phyloP scores from a whole-genome alignment of 2,329 filamentous ascomycete species.

The Fusarium poae region DNA sequence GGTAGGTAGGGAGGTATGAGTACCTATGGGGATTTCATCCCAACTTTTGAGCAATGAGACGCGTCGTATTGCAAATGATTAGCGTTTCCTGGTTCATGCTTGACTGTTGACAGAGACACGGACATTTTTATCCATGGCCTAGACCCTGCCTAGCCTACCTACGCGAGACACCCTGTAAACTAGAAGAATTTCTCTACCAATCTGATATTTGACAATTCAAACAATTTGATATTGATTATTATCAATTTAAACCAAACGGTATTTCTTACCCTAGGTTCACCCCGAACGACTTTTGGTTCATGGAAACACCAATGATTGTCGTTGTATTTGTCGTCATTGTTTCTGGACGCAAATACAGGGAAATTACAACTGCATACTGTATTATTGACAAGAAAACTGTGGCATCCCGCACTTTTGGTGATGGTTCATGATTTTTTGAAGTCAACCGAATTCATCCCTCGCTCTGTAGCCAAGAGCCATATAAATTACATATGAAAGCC shows the following conservation, averaged over 20 bases:
- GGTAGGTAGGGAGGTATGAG: not conserved
- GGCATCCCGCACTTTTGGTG: not conserved
- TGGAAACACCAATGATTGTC: not conserved
- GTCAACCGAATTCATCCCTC: too few relatives aligned
- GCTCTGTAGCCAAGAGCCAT: too few relatives aligned
- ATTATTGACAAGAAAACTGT: not conserved
- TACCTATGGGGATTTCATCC: slow-evolving; percentile 4
- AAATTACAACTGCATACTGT: not conserved
- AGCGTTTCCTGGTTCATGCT: slow-evolving; percentile 1
- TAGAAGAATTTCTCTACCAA: slow-evolving; percentile 14
- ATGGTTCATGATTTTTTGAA: too few relatives aligned
- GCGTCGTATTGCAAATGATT: slow-evolving; percentile 37
- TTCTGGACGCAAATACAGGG: not conserved
- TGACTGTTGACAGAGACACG: slow-evolving; percentile 12
- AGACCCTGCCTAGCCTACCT: too few relatives aligned
- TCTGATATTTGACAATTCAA: slow-evolving; percentile 10
- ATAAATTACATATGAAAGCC: not conserved
- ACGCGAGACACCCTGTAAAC: not conserved
- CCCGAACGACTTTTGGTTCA: not conserved
- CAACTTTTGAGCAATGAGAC: slow-evolving; percentile 31
- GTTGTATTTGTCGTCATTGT: not conserved
- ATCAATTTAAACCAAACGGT: not conserved
- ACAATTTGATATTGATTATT: not conserved
- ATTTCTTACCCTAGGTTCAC: too few relatives aligned
- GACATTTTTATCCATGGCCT: slow-evolving; percentile 11